Percentiles rank a stretch among this genome's conserved stretches.
These are phyloP conservation scores for Lobulomyces angularis DNA, from an alignment of 192 early-diverging fungal species.

Conservation along the genomic window DNA sequence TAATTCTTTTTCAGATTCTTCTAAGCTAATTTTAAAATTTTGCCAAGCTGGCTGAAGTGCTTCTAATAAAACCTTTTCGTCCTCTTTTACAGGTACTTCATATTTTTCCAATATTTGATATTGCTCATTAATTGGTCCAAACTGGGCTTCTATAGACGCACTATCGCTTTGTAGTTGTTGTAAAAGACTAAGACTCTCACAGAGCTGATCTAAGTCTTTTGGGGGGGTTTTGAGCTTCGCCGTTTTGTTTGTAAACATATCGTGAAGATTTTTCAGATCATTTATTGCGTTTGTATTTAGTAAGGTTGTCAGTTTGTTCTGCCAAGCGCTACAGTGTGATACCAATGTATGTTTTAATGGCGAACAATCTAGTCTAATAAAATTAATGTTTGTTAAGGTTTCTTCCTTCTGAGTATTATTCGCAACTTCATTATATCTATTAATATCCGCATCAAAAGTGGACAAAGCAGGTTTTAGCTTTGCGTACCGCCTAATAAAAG, in stretches of 20 bases:
- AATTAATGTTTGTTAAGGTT: slow-evolving; percentile 53
- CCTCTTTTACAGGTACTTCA: slow-evolving; percentile 45
- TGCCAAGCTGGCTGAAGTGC: slow-evolving; percentile 28
- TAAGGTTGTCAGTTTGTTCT: slow-evolving; percentile 47
- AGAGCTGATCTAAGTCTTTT: slow-evolving; percentile 41
- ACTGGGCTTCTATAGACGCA: slow-evolving; percentile 37
- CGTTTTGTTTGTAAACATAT: slow-evolving; percentile 40
- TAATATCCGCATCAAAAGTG: slow-evolving; percentile 55
- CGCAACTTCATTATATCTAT: slow-evolving; percentile 54
- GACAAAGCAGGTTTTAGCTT: slow-evolving; percentile 52
- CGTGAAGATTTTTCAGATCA: slow-evolving; percentile 35
- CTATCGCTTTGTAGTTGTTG: slow-evolving; percentile 33
- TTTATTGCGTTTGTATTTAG: slow-evolving; percentile 44
- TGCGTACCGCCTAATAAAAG: slow-evolving; percentile 51
- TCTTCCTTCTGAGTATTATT: slow-evolving; percentile 59
- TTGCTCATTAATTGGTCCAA: slow-evolving; percentile 44
- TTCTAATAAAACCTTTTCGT: slow-evolving; percentile 35
- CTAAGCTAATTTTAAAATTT: slow-evolving; percentile 31
- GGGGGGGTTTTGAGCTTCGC: slow-evolving; percentile 35
- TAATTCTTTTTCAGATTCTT: slow-evolving; percentile 33
- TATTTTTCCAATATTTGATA: slow-evolving; percentile 52
- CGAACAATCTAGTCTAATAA: slow-evolving; percentile 46
- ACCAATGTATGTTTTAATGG: slow-evolving; percentile 48
- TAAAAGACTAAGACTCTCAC: slow-evolving; percentile 34
- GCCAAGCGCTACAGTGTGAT: slow-evolving; percentile 46